These are phyloP conservation scores for Hordeum pubiflorum DNA, from an alignment of 202 grass and related monocot genomes.

Conservation along the genomic window DNA sequence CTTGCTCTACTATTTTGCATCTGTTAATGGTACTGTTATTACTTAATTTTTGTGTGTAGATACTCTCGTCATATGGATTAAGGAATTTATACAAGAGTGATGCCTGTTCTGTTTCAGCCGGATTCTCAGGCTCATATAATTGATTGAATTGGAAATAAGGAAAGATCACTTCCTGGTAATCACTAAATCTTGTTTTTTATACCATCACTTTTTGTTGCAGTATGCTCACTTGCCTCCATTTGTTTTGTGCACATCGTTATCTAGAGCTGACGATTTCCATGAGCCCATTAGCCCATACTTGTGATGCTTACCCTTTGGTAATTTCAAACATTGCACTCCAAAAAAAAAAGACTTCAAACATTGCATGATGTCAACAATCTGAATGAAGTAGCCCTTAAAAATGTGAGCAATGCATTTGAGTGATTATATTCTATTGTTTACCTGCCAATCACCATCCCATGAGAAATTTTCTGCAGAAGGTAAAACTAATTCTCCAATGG, in stretches of 20 bases:
- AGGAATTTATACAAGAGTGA: neutral
- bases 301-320: neutral
- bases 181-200: neutral
- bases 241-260: neutral
- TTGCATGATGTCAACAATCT: neutral
- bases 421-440: neutral
- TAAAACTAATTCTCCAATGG: neutral
- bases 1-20: neutral
- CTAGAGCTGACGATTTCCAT: neutral
- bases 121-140: neutral
- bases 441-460: neutral
- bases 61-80: constrained; percentile 13
- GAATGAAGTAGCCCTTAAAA: neutral
- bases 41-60: constrained; percentile 20
- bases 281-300: neutral
- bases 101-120: neutral
- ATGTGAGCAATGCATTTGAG: neutral
- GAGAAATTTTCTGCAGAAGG: neutral
- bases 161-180: constrained; percentile 27
- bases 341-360: neutral
- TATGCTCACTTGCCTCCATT: neutral
- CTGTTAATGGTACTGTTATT: neutral
- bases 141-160: constrained; percentile 26
- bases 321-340: neutral
- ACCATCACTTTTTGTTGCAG: neutral